These are phyloP conservation scores for Penicillium macrosclerotiorum DNA, from an alignment of 495 filamentous ascomycete species.

Conservation along the genomic window DNA sequence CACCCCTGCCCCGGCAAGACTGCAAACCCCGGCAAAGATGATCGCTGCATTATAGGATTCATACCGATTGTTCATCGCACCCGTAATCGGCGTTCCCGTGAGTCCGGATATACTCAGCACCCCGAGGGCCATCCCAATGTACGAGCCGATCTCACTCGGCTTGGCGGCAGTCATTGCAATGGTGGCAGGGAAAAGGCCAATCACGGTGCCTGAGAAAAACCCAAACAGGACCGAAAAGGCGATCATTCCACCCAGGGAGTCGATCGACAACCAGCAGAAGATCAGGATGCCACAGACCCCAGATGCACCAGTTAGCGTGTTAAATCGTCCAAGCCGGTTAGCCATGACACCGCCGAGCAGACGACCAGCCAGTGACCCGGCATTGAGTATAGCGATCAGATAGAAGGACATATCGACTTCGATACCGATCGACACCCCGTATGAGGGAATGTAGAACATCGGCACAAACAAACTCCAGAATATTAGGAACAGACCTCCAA, in stretches of 20 bases:
- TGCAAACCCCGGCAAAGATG: slow-evolving; percentile 17
- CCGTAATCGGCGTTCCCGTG: slow-evolving; percentile 28
- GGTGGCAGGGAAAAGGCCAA: slow-evolving; percentile 38
- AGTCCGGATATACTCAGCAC: slow-evolving; percentile 19
- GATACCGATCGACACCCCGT: slow-evolving; percentile 12
- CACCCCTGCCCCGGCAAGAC: slow-evolving; percentile 12
- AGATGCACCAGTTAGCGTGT: slow-evolving; percentile 14
- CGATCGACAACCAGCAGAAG: slow-evolving; percentile 47
- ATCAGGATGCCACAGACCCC: slow-evolving; percentile 15
- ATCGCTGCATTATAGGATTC: slow-evolving; percentile 17
- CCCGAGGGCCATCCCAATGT: slow-evolving; percentile 29
- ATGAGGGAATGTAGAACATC: slow-evolving; percentile 26
- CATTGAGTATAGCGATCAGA: slow-evolving; percentile 27
- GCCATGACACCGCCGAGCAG: slow-evolving; percentile 22
- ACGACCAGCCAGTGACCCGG: slow-evolving; percentile 25
- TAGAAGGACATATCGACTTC: slow-evolving; percentile 15
- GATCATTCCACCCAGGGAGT: slow-evolving; percentile 44
- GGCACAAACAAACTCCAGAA: slow-evolving; percentile 18
- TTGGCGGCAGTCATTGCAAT: slow-evolving; percentile 19
- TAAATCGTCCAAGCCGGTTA: slow-evolving; percentile 45
- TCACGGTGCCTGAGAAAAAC: slow-evolving; percentile 54
- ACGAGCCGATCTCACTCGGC: slow-evolving; percentile 51
- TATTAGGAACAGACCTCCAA: slow-evolving; percentile 15
- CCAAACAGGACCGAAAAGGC: slow-evolving; percentile 56
- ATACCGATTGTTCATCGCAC: slow-evolving; percentile 20